Conservation (phyloP, 2,329 filamentous ascomycete genomes). For the Rachicladosporium sp. region DNA sequence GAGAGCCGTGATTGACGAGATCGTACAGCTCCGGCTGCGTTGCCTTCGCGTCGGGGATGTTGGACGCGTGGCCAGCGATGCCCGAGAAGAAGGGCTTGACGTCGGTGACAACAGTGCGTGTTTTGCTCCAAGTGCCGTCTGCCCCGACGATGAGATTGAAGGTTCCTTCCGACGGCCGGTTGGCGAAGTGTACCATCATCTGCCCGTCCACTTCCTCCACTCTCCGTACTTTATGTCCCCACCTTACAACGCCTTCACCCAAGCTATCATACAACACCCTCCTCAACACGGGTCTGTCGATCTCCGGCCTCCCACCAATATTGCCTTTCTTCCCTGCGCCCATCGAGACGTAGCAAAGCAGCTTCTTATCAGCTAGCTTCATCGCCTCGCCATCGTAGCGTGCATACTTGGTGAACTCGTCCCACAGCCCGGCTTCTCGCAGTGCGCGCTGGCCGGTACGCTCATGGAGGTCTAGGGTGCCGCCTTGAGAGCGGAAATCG, state of each 20-base stretch:
- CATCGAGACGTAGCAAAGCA: constrained; percentile 17
- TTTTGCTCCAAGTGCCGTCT: constrained; percentile 33
- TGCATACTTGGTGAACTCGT: constrained; percentile 22
- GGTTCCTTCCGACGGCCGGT: constrained; percentile 17
- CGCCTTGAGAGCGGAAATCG: constrained; percentile 23
- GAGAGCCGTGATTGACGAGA: constrained; percentile 21
- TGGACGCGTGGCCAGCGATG: constrained; percentile 22
- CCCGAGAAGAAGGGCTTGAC: constrained; percentile 24
- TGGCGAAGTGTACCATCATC: constrained; percentile 19
- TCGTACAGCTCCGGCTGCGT: constrained; percentile 15
- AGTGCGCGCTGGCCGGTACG: constrained; percentile 24
- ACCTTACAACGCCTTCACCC: constrained; percentile 17
- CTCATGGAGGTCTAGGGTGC: constrained; percentile 25
- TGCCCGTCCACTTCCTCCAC: constrained; percentile 12
- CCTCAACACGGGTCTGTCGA: constrained; percentile 24
- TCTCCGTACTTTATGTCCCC: constrained; percentile 17
- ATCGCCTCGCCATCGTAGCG: constrained; percentile 34
- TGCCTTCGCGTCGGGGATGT: constrained; percentile 18
- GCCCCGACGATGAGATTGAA: constrained; percentile 34
- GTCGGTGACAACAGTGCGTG: constrained; percentile 18
- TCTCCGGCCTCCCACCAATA: constrained; percentile 21
- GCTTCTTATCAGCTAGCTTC: constrained; percentile 28
- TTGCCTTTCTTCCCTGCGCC: constrained; percentile 19
- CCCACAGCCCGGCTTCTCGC: constrained; percentile 20
- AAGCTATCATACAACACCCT: constrained; percentile 23